Evolutionary conservation across 1,284 basidiomycete species (phyloP).

Genomic region (Laetiporus sulphureus): DNA sequence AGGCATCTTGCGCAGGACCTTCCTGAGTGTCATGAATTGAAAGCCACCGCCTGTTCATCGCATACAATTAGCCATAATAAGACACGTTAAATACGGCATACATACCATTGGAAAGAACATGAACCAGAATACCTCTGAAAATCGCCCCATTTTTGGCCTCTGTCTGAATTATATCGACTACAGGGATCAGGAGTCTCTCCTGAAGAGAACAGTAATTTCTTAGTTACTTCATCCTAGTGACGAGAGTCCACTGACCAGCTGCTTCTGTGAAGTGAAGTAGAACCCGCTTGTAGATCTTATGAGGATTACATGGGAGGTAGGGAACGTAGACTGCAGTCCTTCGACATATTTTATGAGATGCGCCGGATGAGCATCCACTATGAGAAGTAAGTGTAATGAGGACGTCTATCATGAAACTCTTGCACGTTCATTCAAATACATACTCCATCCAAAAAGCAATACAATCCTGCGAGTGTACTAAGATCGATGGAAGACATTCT

Average conservation of each 20-base stretch:
- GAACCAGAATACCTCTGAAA: constrained; percentile 9
- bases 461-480: not conserved
- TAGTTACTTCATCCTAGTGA: not conserved
- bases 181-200: constrained; percentile 6
- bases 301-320: constrained; percentile 2
- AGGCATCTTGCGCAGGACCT: constrained; percentile 5
- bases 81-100: not conserved
- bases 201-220: not conserved
- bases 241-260: not conserved
- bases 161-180: constrained; percentile 6
- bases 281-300: not conserved
- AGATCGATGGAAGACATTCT: not conserved
- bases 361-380: not conserved
- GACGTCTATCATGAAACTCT: not conserved
- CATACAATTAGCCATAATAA: not conserved
- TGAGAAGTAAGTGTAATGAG: not conserved
- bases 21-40: constrained; percentile 13
- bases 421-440: not conserved
- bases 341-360: constrained; percentile 4
- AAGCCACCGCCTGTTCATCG: constrained; percentile 8
- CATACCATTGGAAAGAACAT: constrained; percentile 12
- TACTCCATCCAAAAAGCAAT: constrained; percentile 2
- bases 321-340: not conserved
- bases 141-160: not conserved
- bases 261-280: constrained; percentile 1